Evolutionary conservation across 225 moss, liverwort and hornwort species (phyloP), one percentile per base, ranked within the genome.

Genomic region (Asterella californica): DNA sequence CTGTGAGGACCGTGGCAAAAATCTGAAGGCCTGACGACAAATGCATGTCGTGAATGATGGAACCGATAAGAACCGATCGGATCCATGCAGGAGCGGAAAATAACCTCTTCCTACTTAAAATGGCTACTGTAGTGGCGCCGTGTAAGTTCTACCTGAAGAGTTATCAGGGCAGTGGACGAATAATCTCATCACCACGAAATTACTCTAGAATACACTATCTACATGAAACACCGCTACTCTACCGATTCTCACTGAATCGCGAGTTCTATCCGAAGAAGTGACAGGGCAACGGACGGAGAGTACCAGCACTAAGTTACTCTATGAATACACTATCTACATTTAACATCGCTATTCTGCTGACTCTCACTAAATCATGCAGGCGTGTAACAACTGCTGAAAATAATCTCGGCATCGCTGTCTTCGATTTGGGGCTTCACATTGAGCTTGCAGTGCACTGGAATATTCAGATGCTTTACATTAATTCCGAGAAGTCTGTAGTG

Each of bases 351-450:
- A 30, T 2, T 12, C 34, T 67, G 11, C 12, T 67, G 32, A 0
- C 22, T 1, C n/a, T 29, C 47, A 0, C 15, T n/a, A n/a, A 38
- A 61, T 78, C 66, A 66, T 9, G 21, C 14, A 52, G 49, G 27
- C 7, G 24, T 78, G 66, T 79, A 85, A 45, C 84, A 85, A 63
- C 81, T 85, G 75, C 78, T 81, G 5, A 74, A 79, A 12, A 81
- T 81, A 19, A 79, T 49, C n/a, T 78, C 25, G 11, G 84, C 74
- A 30, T 59, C 46, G 33, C 6, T 42, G 34, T 62, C 64, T 14
- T 27, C 70, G 18, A 0, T 75, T 74, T 81, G 78, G 14, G 84
- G 84, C 72, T 79, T 70, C 75, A 85, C 78, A 76, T 79, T 85
- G 12, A 85, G 61, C 54, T 74, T 81, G 72, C 84, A 85, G 15